These are phyloP conservation scores for Paspalum vaginatum DNA, from an alignment of 176 grass and related monocot species.

Conservation along the genomic window DNA sequence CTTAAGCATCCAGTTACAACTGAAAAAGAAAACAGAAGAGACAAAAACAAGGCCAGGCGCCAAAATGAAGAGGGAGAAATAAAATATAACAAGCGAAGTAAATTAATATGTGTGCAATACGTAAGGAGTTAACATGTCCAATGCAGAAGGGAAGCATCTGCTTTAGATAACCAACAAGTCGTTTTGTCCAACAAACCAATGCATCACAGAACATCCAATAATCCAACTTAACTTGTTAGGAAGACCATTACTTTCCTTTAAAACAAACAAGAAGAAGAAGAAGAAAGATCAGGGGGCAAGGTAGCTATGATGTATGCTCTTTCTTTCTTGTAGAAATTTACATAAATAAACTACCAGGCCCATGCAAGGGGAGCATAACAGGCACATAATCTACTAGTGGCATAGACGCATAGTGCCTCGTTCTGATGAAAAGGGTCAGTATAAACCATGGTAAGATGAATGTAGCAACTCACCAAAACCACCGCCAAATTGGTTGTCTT, in stretches of 20 bases:
- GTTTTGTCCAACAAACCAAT: not conserved
- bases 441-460: slow-evolving; percentile 5
- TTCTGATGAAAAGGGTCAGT: not conserved
- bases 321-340: not conserved
- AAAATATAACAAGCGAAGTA: not conserved
- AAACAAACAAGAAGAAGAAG: not conserved
- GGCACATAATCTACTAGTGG: not conserved
- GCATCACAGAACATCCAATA: not conserved
- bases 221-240: not conserved
- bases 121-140: not conserved
- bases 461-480: not conserved
- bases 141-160: not conserved
- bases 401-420: not conserved
- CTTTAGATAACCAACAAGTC: not conserved
- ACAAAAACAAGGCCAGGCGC: not conserved
- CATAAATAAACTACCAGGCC: not conserved
- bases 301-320: not conserved
- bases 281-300: not conserved
- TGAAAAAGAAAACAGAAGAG: not conserved
- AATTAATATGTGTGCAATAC: not conserved
- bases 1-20: not conserved
- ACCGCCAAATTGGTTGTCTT: not conserved
- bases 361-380: not conserved
- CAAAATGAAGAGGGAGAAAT: not conserved
- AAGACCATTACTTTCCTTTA: not conserved